These are phyloP conservation scores for Cordyceps fumosorosea DNA, from an alignment of 2,329 filamentous ascomycete species.

Conservation along the genomic window DNA sequence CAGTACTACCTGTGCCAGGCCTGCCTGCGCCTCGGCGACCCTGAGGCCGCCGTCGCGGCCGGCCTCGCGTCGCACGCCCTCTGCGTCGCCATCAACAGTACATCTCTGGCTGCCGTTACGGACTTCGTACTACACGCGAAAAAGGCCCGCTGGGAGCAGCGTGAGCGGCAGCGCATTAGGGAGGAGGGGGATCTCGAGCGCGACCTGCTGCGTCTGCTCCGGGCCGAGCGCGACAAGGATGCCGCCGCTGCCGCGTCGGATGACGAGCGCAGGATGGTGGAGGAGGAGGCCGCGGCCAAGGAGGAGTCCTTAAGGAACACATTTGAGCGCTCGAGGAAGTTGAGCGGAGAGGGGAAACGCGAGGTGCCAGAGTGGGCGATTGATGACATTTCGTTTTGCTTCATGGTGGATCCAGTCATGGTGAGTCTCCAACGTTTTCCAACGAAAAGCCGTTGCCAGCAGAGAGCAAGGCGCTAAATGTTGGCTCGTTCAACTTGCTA, in stretches of 20 bases:
- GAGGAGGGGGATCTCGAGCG: slow-evolving; percentile 52
- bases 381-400: slow-evolving; percentile 67
- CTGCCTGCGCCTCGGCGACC: slow-evolving; percentile 58
- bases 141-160: slow-evolving; percentile 76
- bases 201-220: slow-evolving; percentile 50
- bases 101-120: slow-evolving; percentile 64
- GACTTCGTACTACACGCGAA: slow-evolving; percentile 71
- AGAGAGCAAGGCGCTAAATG: not conserved
- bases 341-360: slow-evolving; percentile 38
- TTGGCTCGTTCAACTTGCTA: not conserved
- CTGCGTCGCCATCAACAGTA: slow-evolving; percentile 57
- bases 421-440: not conserved
- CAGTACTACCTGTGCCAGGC: slow-evolving; percentile 79
- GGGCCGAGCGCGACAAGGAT: slow-evolving; percentile 35
- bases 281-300: slow-evolving; percentile 42
- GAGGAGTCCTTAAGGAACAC: slow-evolving; percentile 36
- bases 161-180: slow-evolving; percentile 55
- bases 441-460: no score
- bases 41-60: slow-evolving; percentile 63
- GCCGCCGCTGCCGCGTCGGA: slow-evolving; percentile 32
- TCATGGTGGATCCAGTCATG: slow-evolving; percentile 66
- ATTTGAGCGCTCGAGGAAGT: slow-evolving; percentile 44
- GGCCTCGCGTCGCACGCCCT: slow-evolving; percentile 67
- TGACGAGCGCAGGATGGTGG: slow-evolving; percentile 41
- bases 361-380: slow-evolving; percentile 70